Percentiles rank a stretch among this genome's conserved stretches.
Evolutionary conservation across 2,329 filamentous ascomycete species (phyloP).

Genomic region (Juglanconis sp.): DNA sequence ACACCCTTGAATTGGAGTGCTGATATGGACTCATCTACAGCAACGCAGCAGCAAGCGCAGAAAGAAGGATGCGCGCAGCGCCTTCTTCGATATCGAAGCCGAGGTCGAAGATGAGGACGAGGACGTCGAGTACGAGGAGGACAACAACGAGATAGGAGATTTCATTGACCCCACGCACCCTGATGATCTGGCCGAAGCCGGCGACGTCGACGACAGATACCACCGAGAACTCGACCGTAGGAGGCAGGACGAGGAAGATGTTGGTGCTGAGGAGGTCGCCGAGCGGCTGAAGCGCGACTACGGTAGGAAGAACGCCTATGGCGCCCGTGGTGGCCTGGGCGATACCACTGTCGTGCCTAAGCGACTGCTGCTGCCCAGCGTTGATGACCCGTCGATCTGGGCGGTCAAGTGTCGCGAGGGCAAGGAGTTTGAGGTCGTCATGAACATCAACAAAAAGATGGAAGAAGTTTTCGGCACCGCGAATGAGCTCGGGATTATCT

Average conservation of each 20-base stretch:
- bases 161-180: constrained; percentile 88
- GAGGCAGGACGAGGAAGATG: constrained; percentile 79
- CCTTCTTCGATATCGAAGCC: constrained; percentile 96
- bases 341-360: constrained; percentile 80
- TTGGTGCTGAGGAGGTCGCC: constrained; percentile 92
- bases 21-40: constrained; percentile 29
- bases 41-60: constrained; percentile 77
- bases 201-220: constrained; percentile 77
- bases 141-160: constrained; percentile 76
- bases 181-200: constrained; percentile 79
- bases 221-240: constrained; percentile 93
- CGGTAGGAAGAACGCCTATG: constrained; percentile 61
- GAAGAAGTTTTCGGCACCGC: constrained; percentile 76
- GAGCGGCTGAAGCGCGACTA: constrained; percentile 85
- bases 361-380: constrained; percentile 81
- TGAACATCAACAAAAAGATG: constrained; percentile 82
- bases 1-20: background rate
- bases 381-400: constrained; percentile 96
- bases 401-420: constrained; percentile 89
- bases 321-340: constrained; percentile 47
- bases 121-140: constrained; percentile 83
- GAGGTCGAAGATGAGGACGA: constrained; percentile 96
- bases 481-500: constrained; percentile 78
- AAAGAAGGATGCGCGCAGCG: constrained; percentile 66
- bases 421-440: constrained; percentile 89